Base-by-base conservation (phyloP, 2,329 filamentous ascomycete genomes). In the Trichoderma sp. region DNA sequence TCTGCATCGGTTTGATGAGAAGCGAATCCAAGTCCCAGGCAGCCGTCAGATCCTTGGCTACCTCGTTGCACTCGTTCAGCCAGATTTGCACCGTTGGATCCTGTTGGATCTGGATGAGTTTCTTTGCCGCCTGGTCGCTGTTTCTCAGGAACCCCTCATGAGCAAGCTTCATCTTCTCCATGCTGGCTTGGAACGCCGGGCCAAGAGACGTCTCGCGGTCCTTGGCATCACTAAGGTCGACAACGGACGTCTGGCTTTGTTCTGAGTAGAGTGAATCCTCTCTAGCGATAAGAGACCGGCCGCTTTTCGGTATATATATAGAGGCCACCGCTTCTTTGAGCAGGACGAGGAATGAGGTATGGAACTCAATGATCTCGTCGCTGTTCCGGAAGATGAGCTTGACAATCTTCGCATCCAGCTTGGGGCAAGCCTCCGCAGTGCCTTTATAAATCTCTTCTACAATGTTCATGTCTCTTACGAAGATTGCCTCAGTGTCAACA, bases 401-500 rank as follows among this genome's bases (percentile, higher is more conserved):
- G 73, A 96, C 90, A 70, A 97, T 97, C 71, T 94, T 92, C 50
- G 87, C 82, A 52, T 91, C 92, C 32, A 97, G 86, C 70, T 93
- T 88, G 9, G 92, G 88, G 67, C 92, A 93, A 12, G 91, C 91
- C 72, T 91, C 89, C 1, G 93, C 92, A 0, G 95, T 98, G 52
- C 92, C 93, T 79, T 96, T 97, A 84, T 98, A 99, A 65, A 99
- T 98, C 75, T 98, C 94, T 75, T 97, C 93, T 2, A 97, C 91
- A 64, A 99, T 94, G 77, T 94, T 97, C 92, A 99, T 94, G 77
- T 99, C 95, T 71, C 93, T 89, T 67, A 96, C 89, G 78, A 97
- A 98, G 6, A 90, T 89, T 57, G 93, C 89, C 77, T 99, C 95
- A 0, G 95, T 99, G 74, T 97, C 93, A 54, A 97, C 86, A 42